Percentiles rank a stretch among this genome's conserved stretches.
Evolutionary conservation across 148 eudicot genomes (phyloP).

Genomic region (Rhododendron molle): DNA sequence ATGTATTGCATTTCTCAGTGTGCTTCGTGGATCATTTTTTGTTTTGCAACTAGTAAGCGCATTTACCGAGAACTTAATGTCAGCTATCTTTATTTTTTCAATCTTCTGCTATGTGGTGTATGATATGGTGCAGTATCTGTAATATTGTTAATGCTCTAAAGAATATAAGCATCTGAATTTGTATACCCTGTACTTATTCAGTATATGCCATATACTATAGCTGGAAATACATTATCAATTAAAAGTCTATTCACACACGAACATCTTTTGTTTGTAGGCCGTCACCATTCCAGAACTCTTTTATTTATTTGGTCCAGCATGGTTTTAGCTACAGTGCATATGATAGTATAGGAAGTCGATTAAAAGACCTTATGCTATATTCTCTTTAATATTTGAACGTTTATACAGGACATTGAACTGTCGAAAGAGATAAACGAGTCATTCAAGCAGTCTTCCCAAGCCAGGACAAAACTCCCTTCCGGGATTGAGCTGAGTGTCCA

Average conservation of each 20-base stretch:
- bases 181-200: neutral
- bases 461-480: conserved; percentile 90
- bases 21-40: neutral
- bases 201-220: neutral
- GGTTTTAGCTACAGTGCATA: neutral
- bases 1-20: neutral
- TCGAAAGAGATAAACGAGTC: conserved; percentile 97
- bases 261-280: too few species aligned
- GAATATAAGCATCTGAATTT: neutral
- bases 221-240: neutral
- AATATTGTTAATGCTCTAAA: neutral
- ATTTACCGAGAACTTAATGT: neutral
- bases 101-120: neutral
- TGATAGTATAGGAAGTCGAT: neutral
- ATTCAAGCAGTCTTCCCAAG: conserved; percentile 92
- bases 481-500: conserved; percentile 99
- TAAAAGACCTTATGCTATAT: neutral
- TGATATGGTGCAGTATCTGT: neutral
- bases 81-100: neutral
- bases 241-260: neutral
- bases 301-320: neutral
- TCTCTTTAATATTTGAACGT: neutral
- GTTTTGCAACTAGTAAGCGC: neutral
- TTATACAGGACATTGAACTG: conserved; percentile 78
- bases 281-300: neutral